Base-by-base conservation (phyloP, 768 basidiomycete genomes). In the Sutorius australiensis region DNA sequence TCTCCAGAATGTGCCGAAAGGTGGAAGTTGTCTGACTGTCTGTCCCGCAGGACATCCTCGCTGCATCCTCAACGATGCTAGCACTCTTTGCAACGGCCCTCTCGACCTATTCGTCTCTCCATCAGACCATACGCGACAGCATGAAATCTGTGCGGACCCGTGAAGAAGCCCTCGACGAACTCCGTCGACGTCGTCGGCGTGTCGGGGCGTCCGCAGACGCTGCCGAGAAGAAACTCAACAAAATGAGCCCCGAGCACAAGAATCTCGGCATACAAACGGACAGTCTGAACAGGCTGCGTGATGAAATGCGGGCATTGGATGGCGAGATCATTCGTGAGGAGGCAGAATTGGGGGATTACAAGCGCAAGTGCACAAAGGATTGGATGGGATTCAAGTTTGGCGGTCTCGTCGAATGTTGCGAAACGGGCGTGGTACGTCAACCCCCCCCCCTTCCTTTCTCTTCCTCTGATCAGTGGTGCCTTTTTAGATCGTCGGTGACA, bases 221-320 rank as follows among this genome's bases (percentile, higher is more conserved):
- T 16, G 92, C 91, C 3, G 92, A 95, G 59, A 89, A 79, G 75
- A 95, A 95, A 66, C 78, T 98, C 34, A 81, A 78, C 70, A 95
- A 87, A 74, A 95, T 97, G 93, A 80, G 79, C 57, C 78, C 88
- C 0, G 91, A 94, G 68, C 83, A 95, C 73, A 98, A 95, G 77
- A 88, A 89, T 59, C 72, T 92, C 33, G 71, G 73, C 3, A 60
- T 73, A 50, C 94, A 95, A 68, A 87, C 84, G 2, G 90, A 92
- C 24, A 67, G 76, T 2, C 71, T 97, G 42, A 84, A 84, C 59
- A 73, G 74, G 13, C 71, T 95, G 28, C 79, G 86, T 48, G 85
- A 86, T 14, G 87, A 95, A 64, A 95, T 95, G 48, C 75, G 84
- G 2, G 61, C 67, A 6, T 76, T 95, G 70, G 94, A 97, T 61